Evolutionary conservation across 2,329 filamentous ascomycete species (phyloP).

Genomic region (Keithomyces neogunnii): DNA sequence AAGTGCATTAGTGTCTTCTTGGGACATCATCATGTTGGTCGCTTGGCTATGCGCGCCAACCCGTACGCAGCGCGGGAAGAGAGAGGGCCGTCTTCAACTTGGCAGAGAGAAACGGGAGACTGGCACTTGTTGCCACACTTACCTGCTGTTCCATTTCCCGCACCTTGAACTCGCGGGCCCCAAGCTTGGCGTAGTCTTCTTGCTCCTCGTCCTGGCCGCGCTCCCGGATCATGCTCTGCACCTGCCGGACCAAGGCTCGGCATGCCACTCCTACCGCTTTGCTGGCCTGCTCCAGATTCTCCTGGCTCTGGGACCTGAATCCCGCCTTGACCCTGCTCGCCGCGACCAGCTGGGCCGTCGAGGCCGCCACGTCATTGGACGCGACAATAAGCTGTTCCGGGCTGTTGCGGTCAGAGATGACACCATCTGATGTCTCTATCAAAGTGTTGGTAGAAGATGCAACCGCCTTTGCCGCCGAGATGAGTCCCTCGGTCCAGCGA

Average conservation of each 20-base stretch:
- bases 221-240: constrained; percentile 89
- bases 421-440: constrained; percentile 96
- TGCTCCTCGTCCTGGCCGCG: constrained; percentile 73
- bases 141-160: constrained; percentile 99
- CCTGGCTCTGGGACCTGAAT: constrained; percentile 97
- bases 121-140: constrained; percentile 27
- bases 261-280: constrained; percentile 90
- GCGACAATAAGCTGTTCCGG: constrained; percentile 97
- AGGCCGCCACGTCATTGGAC: constrained; percentile 92
- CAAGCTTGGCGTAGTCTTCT: constrained; percentile 82
- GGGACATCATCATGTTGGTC: too few relatives aligned
- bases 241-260: constrained; percentile 78
- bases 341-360: constrained; percentile 91
- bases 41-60: too few relatives aligned
- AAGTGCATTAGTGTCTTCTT: too few relatives aligned
- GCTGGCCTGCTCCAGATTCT: constrained; percentile 79
- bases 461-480: constrained; percentile 94
- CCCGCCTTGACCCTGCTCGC: constrained; percentile 93
- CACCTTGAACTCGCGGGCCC: constrained; percentile 95
- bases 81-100: background rate
- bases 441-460: constrained; percentile 88
- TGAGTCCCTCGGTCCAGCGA: constrained; percentile 95
- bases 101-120: background rate
- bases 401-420: constrained; percentile 83
- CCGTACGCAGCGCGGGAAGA: too few relatives aligned